phyloP scores from a whole-genome alignment of 345 rosid species.

The Erodium maritimum region DNA sequence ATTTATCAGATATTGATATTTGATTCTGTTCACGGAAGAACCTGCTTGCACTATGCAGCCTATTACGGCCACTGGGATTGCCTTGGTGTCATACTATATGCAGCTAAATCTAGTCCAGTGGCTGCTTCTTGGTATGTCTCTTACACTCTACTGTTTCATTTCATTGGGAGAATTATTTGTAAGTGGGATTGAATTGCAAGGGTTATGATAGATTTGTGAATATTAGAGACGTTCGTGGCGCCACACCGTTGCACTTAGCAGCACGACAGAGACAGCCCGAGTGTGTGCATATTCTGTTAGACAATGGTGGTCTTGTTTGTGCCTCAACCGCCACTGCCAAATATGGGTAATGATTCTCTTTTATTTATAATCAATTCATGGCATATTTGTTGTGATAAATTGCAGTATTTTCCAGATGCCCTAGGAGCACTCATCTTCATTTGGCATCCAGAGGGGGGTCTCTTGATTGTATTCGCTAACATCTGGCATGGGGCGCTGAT shows the following conservation, averaged over 20 bases:
- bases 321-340: conserved; percentile 85
- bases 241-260: conserved; percentile 91
- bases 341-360: conserved; percentile 50
- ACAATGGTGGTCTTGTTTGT: conserved; percentile 86
- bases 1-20: conserved; percentile 69
- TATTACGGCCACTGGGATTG: conserved; percentile 77
- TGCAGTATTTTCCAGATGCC: conserved; percentile 37
- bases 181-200: conserved; percentile 26
- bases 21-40: conserved; percentile 79
- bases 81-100: conserved; percentile 63
- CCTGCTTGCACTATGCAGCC: conserved; percentile 93
- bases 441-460: conserved; percentile 97
- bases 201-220: conserved; percentile 90
- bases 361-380: not conserved
- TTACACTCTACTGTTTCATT: not conserved
- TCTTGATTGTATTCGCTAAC: conserved; percentile 72
- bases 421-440: conserved; percentile 96
- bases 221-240: conserved; percentile 83
- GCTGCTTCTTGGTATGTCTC: conserved; percentile 62
- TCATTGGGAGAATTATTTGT: not conserved
- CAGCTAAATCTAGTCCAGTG: conserved; percentile 73
- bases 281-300: conserved; percentile 73
- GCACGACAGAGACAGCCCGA: conserved; percentile 78
- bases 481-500: conserved; percentile 98
- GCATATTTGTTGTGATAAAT: conserved; percentile 8